These are phyloP conservation scores for Benincasa hispida DNA, from an alignment of 306 rosid species.

Conservation along the genomic window DNA sequence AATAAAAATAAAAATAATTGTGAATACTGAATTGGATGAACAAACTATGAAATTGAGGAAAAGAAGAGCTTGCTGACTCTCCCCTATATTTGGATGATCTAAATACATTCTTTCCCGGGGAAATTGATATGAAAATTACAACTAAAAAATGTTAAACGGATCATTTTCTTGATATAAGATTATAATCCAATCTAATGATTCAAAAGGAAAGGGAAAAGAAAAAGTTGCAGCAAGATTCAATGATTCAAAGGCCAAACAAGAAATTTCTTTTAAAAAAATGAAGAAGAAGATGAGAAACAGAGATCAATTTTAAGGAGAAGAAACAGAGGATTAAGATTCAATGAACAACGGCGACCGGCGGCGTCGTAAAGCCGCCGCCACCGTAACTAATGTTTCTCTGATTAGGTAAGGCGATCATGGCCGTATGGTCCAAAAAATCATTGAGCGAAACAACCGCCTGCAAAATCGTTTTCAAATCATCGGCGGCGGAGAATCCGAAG, in stretches of 20 bases:
- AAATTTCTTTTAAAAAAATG: background rate
- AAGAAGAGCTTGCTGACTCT: no score
- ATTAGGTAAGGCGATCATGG: slow-evolving; percentile 84
- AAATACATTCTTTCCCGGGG: background rate
- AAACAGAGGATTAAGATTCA: slow-evolving; percentile 2
- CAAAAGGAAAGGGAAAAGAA: background rate
- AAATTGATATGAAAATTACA: background rate
- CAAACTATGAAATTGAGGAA: background rate
- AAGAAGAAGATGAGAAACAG: background rate
- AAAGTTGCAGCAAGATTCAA: background rate
- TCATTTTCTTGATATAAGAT: background rate
- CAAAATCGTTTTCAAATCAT: slow-evolving; percentile 50
- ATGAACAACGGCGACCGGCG: slow-evolving; percentile 57
- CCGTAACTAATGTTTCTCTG: slow-evolving; percentile 55
- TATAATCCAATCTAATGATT: background rate
- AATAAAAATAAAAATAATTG: no score
- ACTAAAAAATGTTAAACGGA: background rate
- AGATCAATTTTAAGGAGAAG: background rate
- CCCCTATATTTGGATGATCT: background rate
- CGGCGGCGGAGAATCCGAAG: slow-evolving; percentile 49
- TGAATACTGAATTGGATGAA: background rate
- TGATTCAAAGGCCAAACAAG: background rate
- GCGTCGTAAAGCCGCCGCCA: background rate
- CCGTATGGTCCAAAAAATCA: slow-evolving; percentile 92
- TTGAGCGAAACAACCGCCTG: slow-evolving; percentile 67